These are phyloP conservation scores for Paramecium bursaria DNA, from an alignment of 73 alveolate genomes.

Conservation along the genomic window DNA sequence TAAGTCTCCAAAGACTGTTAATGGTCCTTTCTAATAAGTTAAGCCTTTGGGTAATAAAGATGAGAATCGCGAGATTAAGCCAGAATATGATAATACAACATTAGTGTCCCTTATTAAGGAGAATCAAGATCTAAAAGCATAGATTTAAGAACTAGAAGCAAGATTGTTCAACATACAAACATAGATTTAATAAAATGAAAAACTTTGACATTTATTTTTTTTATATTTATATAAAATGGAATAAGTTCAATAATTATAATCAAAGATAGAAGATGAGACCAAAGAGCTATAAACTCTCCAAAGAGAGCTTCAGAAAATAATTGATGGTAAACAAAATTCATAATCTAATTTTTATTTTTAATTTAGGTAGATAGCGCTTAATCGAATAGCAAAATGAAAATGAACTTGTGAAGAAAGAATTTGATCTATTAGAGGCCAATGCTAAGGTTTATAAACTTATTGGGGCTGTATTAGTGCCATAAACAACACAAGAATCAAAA, in stretches of 20 bases:
- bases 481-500: conserved; percentile 63
- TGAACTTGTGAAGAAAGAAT: conserved; percentile 69
- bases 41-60: no score
- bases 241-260: conserved; percentile 13
- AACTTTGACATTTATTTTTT: no score
- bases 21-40: no score
- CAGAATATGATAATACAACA: no score
- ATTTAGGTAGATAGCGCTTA: conserved; percentile 62
- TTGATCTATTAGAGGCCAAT: conserved; percentile 64
- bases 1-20: no score
- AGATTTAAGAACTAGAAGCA: no score
- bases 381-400: conserved; percentile 66
- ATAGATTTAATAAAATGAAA: no score
- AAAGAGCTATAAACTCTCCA: conserved; percentile 21
- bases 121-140: no score
- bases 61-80: no score
- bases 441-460: conserved; percentile 67
- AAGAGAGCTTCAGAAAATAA: conserved; percentile 60
- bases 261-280: conserved; percentile 50
- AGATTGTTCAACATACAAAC: no score
- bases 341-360: conserved; percentile 14
- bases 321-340: conserved; percentile 56
- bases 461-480: conserved; percentile 60
- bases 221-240: no score
- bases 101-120: no score